These are phyloP conservation scores for Penicillium sp. DNA, from an alignment of 2,329 filamentous ascomycete species.

Conservation along the genomic window DNA sequence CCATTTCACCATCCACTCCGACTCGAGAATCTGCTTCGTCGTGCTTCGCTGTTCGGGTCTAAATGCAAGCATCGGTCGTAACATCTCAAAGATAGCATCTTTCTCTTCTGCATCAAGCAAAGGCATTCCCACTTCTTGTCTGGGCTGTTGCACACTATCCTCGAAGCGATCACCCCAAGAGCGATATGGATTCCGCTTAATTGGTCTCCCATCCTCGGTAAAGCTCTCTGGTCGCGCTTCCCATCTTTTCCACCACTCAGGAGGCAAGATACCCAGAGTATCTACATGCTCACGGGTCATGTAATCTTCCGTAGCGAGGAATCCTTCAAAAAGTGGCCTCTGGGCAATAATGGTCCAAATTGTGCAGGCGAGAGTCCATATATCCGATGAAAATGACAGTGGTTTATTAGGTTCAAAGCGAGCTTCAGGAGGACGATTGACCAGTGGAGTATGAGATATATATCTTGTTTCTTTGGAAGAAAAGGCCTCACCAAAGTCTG, in stretches of 20 bases:
- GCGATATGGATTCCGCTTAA: no score
- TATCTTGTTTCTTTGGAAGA: conserved; percentile 9
- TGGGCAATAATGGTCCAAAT: conserved; percentile 22
- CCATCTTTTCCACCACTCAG: not conserved
- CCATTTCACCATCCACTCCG: no score
- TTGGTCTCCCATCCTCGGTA: conserved; percentile 11
- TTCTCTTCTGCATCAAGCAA: no score
- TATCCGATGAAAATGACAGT: conserved; percentile 28
- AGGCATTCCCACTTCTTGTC: no score
- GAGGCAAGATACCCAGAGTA: not conserved
- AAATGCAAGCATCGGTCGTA: no score
- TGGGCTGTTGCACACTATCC: no score
- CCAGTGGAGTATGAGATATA: conserved; percentile 17
- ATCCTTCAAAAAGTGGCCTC: not conserved
- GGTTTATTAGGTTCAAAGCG: conserved; percentile 24
- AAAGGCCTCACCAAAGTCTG: not conserved
- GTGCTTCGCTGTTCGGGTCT: no score
- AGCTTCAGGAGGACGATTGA: conserved; percentile 27
- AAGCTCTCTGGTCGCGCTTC: not conserved
- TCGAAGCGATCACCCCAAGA: no score
- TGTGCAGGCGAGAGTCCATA: conserved; percentile 32
- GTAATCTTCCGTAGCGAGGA: not conserved
- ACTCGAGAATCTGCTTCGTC: no score
- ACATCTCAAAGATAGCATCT: no score
- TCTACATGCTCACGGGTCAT: not conserved